phyloP scores from a whole-genome alignment of 495 filamentous ascomycete genomes.

The Podospora pseudoanserina region DNA sequence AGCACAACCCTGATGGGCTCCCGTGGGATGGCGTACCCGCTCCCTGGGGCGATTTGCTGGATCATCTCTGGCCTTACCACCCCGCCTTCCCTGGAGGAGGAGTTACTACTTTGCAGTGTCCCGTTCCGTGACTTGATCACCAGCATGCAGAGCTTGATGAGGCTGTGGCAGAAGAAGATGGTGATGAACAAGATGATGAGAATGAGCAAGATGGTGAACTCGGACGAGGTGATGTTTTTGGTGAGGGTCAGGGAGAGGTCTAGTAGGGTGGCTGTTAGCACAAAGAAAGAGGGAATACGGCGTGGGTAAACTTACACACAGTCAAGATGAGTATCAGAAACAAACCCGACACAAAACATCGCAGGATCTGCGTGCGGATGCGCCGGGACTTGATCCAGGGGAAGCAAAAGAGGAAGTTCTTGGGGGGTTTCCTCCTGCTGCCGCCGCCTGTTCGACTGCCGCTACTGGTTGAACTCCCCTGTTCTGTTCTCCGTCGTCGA shows the following conservation, averaged over 20 bases:
- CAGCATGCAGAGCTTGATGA: constrained; percentile 69
- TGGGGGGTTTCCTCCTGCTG: constrained; percentile 27
- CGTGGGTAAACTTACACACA: constrained; percentile 50
- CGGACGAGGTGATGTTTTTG: constrained; percentile 50
- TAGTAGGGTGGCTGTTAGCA: constrained; percentile 27
- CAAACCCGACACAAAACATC: constrained; percentile 53
- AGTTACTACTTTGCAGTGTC: constrained; percentile 14
- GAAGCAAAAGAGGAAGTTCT: constrained; percentile 48
- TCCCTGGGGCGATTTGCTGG: not conserved
- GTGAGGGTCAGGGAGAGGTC: constrained; percentile 68
- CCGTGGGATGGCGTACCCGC: constrained; percentile 57
- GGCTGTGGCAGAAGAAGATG: constrained; percentile 74
- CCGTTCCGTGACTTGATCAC: constrained; percentile 39
- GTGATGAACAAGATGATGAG: constrained; percentile 67
- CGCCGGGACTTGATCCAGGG: constrained; percentile 52
- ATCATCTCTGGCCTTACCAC: constrained; percentile 39
- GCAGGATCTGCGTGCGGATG: constrained; percentile 54
- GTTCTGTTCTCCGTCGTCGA: not conserved
- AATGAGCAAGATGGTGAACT: constrained; percentile 72
- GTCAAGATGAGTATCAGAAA: constrained; percentile 53
- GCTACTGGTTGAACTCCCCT: not conserved
- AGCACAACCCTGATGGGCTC: constrained; percentile 61
- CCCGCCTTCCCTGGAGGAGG: constrained; percentile 28
- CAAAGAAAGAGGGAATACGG: not conserved
- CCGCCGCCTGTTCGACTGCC: not conserved